Evolutionary conservation across 306 rosid genomes (phyloP), one percentile per base, ranked within the genome.

Genomic region (Rubus idaeus): DNA sequence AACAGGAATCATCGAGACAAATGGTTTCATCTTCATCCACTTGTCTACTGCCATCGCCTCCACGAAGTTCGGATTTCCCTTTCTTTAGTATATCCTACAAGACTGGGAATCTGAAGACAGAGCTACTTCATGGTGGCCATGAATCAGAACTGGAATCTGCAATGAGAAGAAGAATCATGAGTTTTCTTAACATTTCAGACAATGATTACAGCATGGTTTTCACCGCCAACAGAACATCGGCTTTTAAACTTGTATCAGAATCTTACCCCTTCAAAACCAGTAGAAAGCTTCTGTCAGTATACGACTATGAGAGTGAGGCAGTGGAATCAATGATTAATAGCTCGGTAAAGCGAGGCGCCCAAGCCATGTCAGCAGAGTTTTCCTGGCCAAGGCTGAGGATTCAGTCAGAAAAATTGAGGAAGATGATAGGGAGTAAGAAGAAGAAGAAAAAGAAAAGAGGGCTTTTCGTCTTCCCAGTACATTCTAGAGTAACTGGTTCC

Each of bases 331-430:
- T 95, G 92, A 67, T 87, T 18, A 79, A 55, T 18, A 82, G 57
- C 74, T 90, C 98, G 0, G 89, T 85, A 79, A 92, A 86, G 81
- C 82, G 92, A 85, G 97, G 98, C 46, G 97, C 96, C 17, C 78
- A 68, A 35, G 75, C 71, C 69, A 75, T 87, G 87, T 84, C 97
- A 2, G 96, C 97, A 0, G 96, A 95, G 79, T 95, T 95, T 83
- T 89, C 97, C 6, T 95, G 98, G 98, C 97, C 98, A 18, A 82
- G 96, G 80, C 70, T 95, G 61, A 90, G 98, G 80, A 86, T 95
- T 50, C 85, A 90, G 21, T 73, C 97, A 10, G 60, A 82, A 8
- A 92, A 92, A 64, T 50, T 95, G 73, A 90, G 83, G 88, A 91
- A 86, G 60, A 87, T 90, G 92, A 52, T 90, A 37, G 96, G 71